A percentile compares a stretch with the other conserved stretches of the same genome.
phyloP scores from a whole-genome alignment of 768 basidiomycete species.

The Kwoniella newhampshirensis region DNA sequence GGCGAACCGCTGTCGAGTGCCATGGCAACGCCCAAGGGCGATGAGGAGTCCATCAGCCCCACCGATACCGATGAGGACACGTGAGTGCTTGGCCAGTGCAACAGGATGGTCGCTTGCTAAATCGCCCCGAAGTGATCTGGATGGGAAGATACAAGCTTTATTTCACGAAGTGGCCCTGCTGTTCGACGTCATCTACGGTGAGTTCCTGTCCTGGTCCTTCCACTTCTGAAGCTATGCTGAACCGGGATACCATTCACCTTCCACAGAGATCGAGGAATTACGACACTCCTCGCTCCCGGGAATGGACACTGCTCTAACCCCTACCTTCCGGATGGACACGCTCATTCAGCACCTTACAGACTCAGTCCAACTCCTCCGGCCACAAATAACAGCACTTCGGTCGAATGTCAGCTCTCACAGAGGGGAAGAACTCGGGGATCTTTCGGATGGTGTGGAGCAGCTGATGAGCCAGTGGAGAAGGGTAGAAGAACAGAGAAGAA shows the following conservation, averaged over 20 bases:
- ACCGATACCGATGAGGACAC: neutral
- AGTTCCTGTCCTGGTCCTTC: neutral
- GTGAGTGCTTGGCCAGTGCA: neutral
- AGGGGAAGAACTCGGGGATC: slow-evolving; percentile 53
- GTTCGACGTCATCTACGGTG: slow-evolving; percentile 34
- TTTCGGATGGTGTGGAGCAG: slow-evolving; percentile 62
- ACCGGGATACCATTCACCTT: neutral
- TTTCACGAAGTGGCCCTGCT: slow-evolving; percentile 13
- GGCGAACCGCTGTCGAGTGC: too few relatives aligned
- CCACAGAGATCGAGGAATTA: slow-evolving; percentile 82
- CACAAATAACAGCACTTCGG: slow-evolving; percentile 46
- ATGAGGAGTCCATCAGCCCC: neutral
- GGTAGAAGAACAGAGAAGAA: slow-evolving; percentile 74
- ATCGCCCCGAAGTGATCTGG: slow-evolving; percentile 10
- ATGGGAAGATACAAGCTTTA: slow-evolving; percentile 6
- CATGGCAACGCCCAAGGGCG: too few relatives aligned
- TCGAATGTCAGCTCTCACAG: slow-evolving; percentile 36
- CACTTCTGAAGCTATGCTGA: neutral
- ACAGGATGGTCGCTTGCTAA: too few relatives aligned
- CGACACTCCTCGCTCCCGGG: slow-evolving; percentile 69
- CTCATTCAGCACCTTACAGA: slow-evolving; percentile 53
- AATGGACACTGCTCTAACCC: too few relatives aligned
- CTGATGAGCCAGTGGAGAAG: slow-evolving; percentile 76
- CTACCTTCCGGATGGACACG: too few relatives aligned
- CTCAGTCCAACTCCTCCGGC: slow-evolving; percentile 58